Conservation (phyloP, 768 basidiomycete genomes). For the Psilocybe cubensis region DNA sequence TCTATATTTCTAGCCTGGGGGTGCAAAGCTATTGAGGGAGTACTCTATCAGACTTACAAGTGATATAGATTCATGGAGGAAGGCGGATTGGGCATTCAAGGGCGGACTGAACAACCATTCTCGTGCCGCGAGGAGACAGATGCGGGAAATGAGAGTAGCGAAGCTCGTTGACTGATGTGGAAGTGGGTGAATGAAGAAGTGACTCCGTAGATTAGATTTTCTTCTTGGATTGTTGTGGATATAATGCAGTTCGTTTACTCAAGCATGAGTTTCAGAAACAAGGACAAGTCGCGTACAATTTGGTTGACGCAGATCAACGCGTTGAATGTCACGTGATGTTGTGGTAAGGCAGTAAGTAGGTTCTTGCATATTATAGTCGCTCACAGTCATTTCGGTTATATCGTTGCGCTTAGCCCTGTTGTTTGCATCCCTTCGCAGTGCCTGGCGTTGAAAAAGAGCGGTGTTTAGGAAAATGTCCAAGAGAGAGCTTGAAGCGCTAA, state of each 20-base stretch:
- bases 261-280: not conserved
- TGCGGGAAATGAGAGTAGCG: conserved; percentile 55
- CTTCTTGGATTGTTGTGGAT: not conserved
- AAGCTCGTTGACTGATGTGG: conserved; percentile 29
- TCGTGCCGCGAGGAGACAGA: conserved; percentile 51
- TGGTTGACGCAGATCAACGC: conserved; percentile 20
- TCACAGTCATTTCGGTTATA: conserved; percentile 20
- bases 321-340: conserved; percentile 25
- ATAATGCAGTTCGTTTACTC: not conserved
- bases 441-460: not conserved
- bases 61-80: conserved; percentile 21
- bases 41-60: conserved; percentile 40
- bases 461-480: conserved; percentile 38
- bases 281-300: conserved; percentile 18
- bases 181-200: not conserved
- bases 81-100: conserved; percentile 68
- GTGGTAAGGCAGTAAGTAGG: conserved; percentile 12
- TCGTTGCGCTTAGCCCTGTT: not conserved
- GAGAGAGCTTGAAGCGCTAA: conserved; percentile 39
- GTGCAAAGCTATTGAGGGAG: conserved; percentile 51
- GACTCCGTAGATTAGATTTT: not conserved
- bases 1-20: conserved; percentile 56
- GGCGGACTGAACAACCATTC: conserved; percentile 79
- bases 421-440: conserved; percentile 1
- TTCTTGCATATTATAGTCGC: conserved; percentile 17